A percentile compares a stretch with the other conserved stretches of the same genome.
These are phyloP conservation scores for Lasiodiplodia sp. DNA, from an alignment of 2,329 filamentous ascomycete genomes.

Conservation along the genomic window DNA sequence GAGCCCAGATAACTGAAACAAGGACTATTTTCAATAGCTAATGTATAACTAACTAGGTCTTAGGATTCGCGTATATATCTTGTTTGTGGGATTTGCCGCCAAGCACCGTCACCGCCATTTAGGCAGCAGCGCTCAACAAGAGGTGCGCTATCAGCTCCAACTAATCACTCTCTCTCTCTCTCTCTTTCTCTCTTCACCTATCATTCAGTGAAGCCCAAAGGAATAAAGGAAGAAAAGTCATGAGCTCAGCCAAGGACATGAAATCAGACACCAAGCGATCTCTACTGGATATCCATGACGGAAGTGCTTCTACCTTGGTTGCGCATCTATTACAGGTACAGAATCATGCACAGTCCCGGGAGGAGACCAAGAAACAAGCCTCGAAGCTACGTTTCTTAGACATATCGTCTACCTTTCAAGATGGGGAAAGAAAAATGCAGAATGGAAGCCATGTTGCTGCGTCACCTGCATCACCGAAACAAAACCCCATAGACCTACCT, in stretches of 20 bases:
- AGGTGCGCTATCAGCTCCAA: conserved; percentile 1
- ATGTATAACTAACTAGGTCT: too few species aligned
- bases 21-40: too few species aligned
- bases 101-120: conserved; percentile 4
- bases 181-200: conserved; percentile 5
- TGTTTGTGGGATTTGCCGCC: conserved; percentile 22
- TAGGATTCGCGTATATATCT: too few species aligned
- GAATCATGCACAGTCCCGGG: conserved; percentile 28
- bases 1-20: too few species aligned
- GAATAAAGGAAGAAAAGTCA: conserved; percentile 5
- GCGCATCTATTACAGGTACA: conserved; percentile 34
- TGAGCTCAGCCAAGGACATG: background rate
- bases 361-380: conserved; percentile 32
- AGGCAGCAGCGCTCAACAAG: conserved; percentile 3
- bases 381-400: conserved; percentile 33
- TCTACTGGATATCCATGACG: conserved; percentile 33
- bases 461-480: background rate
- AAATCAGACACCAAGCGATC: conserved; percentile 5
- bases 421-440: conserved; percentile 9
- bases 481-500: background rate
- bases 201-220: background rate
- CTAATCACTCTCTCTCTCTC: background rate
- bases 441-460: background rate
- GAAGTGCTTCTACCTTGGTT: conserved; percentile 30
- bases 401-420: conserved; percentile 32